A percentile compares a stretch with the other conserved stretches of the same genome.
These are phyloP conservation scores for Boletus speciosus DNA, from an alignment of 768 basidiomycete genomes.

Conservation along the genomic window DNA sequence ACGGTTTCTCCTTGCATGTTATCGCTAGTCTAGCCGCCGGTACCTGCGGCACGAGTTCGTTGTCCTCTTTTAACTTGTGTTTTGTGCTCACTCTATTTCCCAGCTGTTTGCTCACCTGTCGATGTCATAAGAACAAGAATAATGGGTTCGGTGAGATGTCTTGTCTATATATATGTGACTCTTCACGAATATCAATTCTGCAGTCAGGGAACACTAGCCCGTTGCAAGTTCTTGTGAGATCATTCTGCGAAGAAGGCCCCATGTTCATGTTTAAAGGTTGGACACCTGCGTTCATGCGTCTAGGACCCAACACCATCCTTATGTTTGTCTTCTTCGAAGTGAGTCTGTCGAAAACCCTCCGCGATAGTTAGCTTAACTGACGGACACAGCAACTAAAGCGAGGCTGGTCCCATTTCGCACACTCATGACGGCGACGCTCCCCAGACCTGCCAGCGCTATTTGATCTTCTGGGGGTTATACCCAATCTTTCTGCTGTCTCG, in stretches of 20 bases:
- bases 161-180: neutral
- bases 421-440: neutral
- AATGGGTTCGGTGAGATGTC: slow-evolving; percentile 63
- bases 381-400: slow-evolving; percentile 64
- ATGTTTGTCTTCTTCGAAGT: slow-evolving; percentile 87
- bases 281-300: slow-evolving; percentile 82
- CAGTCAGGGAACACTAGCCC: slow-evolving; percentile 52
- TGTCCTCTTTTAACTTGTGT: neutral
- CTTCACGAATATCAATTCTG: slow-evolving; percentile 2
- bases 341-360: slow-evolving; percentile 12
- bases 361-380: slow-evolving; percentile 2
- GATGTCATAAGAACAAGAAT: slow-evolving; percentile 75
- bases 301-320: slow-evolving; percentile 80
- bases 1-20: slow-evolving; percentile 65
- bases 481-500: neutral
- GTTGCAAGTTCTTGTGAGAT: slow-evolving; percentile 51
- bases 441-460: neutral
- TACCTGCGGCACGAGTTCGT: slow-evolving; percentile 73
- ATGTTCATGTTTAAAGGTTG: slow-evolving; percentile 84
- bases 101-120: slow-evolving; percentile 76
- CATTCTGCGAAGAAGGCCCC: slow-evolving; percentile 70
- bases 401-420: slow-evolving; percentile 40
- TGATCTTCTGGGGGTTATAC: neutral
- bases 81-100: slow-evolving; percentile 1
- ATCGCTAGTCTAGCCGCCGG: slow-evolving; percentile 67